Conservation (phyloP, 2,329 filamentous ascomycete species). For the Fusarium palustre region DNA sequence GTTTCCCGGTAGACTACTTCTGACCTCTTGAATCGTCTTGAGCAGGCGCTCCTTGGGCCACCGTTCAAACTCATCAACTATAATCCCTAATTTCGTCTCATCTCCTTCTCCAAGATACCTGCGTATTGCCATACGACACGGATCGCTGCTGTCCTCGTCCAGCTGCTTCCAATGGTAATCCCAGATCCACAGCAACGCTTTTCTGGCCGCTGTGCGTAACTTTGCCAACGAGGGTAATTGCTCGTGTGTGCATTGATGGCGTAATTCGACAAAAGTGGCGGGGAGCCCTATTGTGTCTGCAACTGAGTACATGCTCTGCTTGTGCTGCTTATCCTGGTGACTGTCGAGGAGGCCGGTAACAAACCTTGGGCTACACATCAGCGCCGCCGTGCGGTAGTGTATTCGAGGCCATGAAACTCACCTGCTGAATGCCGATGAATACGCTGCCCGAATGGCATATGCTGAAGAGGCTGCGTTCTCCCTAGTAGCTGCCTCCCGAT, state of each 20-base stretch:
- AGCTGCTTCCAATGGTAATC: conserved; percentile 82
- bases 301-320: conserved; percentile 78
- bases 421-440: conserved; percentile 80
- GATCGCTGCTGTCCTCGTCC: conserved; percentile 44
- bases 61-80: conserved; percentile 49
- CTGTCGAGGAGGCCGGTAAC: conserved; percentile 84
- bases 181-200: conserved; percentile 88
- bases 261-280: conserved; percentile 85
- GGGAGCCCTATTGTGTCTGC: conserved; percentile 77
- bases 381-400: background rate
- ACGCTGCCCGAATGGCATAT: conserved; percentile 75
- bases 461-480: conserved; percentile 57
- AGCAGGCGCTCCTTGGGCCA: conserved; percentile 56
- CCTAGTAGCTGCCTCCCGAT: conserved; percentile 57
- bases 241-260: conserved; percentile 92
- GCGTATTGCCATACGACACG: conserved; percentile 54
- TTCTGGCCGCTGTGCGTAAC: conserved; percentile 74
- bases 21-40: conserved; percentile 54
- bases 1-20: conserved; percentile 56
- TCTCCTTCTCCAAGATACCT: conserved; percentile 54
- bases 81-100: conserved; percentile 41
- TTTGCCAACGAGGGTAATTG: conserved; percentile 81
- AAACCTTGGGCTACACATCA: conserved; percentile 64
- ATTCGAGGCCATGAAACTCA: conserved; percentile 54
- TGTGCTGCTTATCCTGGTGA: conserved; percentile 74